These are phyloP conservation scores for Melanomma pulvis-pyrius DNA, from an alignment of 495 filamentous ascomycete genomes.

Conservation along the genomic window DNA sequence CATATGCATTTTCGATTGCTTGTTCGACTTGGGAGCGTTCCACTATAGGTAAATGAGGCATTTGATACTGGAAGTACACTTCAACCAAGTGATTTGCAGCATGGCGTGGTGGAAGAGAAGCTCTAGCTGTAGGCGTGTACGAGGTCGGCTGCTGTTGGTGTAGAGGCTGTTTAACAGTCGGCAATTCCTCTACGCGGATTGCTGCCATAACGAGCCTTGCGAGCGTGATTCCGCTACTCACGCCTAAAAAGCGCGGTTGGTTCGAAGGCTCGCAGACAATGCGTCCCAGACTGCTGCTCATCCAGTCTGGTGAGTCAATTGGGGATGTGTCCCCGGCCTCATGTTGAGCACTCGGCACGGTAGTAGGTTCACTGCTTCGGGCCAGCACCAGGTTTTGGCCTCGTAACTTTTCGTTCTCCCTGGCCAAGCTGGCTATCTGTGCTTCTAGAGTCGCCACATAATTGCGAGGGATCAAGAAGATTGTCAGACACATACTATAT, in stretches of 20 bases:
- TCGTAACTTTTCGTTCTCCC: slow-evolving; percentile 31
- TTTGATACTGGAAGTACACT: slow-evolving; percentile 40
- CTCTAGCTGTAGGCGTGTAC: slow-evolving; percentile 14
- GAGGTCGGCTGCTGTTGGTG: slow-evolving; percentile 21
- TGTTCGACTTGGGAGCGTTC: slow-evolving; percentile 31
- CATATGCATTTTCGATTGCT: slow-evolving; percentile 36
- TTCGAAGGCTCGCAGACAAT: slow-evolving; percentile 36
- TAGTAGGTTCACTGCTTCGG: slow-evolving; percentile 4
- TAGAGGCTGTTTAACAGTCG: slow-evolving; percentile 22
- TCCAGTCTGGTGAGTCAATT: slow-evolving; percentile 34
- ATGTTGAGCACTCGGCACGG: background rate
- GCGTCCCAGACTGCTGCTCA: slow-evolving; percentile 34
- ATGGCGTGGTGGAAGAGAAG: slow-evolving; percentile 39
- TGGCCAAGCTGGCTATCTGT: slow-evolving; percentile 33
- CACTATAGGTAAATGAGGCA: slow-evolving; percentile 38
- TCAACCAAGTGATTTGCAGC: slow-evolving; percentile 40
- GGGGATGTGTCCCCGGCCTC: slow-evolving; percentile 19
- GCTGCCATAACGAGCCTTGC: slow-evolving; percentile 42
- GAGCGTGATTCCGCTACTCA: slow-evolving; percentile 39
- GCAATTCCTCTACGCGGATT: slow-evolving; percentile 33
- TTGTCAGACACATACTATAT: background rate
- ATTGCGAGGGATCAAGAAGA: slow-evolving; percentile 31
- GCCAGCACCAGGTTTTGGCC: slow-evolving; percentile 10
- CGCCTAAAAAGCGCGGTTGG: slow-evolving; percentile 40
- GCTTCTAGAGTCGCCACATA: slow-evolving; percentile 40